phyloP scores from a whole-genome alignment of 1,139 yeast genomes.

The Hanseniaspora gamundiae region DNA sequence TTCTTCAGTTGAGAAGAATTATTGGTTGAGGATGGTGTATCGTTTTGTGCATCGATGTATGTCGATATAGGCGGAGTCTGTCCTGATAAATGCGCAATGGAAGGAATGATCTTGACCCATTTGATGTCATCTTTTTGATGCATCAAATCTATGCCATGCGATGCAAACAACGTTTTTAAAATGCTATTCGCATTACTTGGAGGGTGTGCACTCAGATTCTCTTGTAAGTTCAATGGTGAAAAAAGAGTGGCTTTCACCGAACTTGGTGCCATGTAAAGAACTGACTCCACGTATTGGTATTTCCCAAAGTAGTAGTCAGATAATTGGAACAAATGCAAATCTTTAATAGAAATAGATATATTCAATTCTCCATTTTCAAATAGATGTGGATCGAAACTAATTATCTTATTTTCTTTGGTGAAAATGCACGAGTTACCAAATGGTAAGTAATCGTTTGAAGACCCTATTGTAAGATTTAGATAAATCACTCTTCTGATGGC shows the following conservation, averaged over 20 bases:
- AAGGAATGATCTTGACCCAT: slow-evolving; percentile 62
- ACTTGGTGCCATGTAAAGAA: slow-evolving; percentile 56
- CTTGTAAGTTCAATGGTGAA: slow-evolving; percentile 24
- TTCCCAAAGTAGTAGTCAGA: slow-evolving; percentile 6
- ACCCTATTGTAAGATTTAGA: slow-evolving; percentile 30
- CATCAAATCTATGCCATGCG: slow-evolving; percentile 41
- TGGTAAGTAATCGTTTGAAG: slow-evolving; percentile 30
- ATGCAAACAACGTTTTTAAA: slow-evolving; percentile 35
- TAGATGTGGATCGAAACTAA: slow-evolving; percentile 46
- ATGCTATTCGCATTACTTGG: slow-evolving; percentile 43
- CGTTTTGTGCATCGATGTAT: slow-evolving; percentile 18
- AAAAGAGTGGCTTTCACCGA: slow-evolving; percentile 59
- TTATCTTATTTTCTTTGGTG: slow-evolving; percentile 17
- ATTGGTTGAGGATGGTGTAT: slow-evolving; percentile 10
- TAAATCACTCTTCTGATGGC: slow-evolving; percentile 47
- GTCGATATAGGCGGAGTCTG: slow-evolving; percentile 52
- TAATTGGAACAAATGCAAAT: slow-evolving; percentile 19
- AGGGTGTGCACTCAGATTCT: slow-evolving; percentile 33
- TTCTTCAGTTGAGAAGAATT: slow-evolving; percentile 22
- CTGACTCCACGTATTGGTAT: neutral
- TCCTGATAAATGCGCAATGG: slow-evolving; percentile 54
- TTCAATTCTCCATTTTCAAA: slow-evolving; percentile 42
- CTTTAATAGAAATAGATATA: slow-evolving; percentile 24
- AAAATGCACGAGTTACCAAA: slow-evolving; percentile 44
- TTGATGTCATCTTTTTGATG: slow-evolving; percentile 20